Base-by-base conservation (phyloP, 345 rosid species). In the Clarkia xantiana region DNA sequence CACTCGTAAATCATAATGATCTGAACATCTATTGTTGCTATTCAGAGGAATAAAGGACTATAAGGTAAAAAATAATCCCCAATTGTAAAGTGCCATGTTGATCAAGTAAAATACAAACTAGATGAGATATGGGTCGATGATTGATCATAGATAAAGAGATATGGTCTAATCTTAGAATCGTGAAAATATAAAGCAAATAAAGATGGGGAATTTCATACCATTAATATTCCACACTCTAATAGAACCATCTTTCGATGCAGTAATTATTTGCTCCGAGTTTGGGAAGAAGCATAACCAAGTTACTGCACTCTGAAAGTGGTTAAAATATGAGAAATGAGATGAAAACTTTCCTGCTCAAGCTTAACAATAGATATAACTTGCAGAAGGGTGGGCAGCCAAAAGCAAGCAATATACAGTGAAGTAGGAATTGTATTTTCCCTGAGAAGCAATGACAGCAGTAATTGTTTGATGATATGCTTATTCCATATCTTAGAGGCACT, bases 161-260 rank as follows among this genome's bases (percentile, higher is more conserved):
- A n/a, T 29, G 36, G 15, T 25, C 10, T 14, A 10, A 25, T 49
- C 14, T 16, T 29, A 2, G 17, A 17, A 15, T 49, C 12, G 41
- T 14, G 11, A 52, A 46, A 40, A 44, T 39, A 16, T 6, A 34
- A 14, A 20, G 23, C 20, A 43, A 63, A 38, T 40, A 16, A 38
- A 17, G 38, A 59, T 22, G 11, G 15, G 29, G 57, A 23, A 22
- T 22, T 52, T 58, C 82, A 19, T 67, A 91, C 98, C 96, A 53
- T 86, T 84, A 60, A 91, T 91, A 69, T 91, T 91, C 98, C 98
- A 91, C 60, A 78, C 66, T 74, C 90, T 74, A 12, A 91, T 69
- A 0, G 98, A 53, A 38, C 90, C 94, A 63, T 91, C 98, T 78
- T 91, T 91, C 23, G 96, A 91, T 55, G 94, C 80, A 10, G 98